A percentile compares a stretch with the other conserved stretches of the same genome.
phyloP scores from a whole-genome alignment of 2,329 filamentous ascomycete genomes.

The Lachnellula suecica region DNA sequence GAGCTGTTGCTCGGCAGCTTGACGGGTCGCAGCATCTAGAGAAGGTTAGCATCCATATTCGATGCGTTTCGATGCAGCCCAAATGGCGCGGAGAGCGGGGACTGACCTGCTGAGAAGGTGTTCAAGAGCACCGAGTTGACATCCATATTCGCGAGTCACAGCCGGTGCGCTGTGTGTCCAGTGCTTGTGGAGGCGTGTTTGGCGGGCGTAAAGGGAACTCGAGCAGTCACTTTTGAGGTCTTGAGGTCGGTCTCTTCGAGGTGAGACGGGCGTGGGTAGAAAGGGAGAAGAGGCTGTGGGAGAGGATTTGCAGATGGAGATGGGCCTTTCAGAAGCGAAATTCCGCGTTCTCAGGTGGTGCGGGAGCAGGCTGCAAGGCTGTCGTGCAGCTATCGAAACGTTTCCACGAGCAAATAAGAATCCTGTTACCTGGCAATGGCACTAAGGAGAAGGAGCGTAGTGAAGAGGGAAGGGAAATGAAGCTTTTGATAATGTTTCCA shows the following conservation, averaged over 20 bases:
- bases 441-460: slow-evolving; percentile 21
- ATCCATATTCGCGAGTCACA: slow-evolving; percentile 67
- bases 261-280: slow-evolving; percentile 14
- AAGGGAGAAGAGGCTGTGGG: slow-evolving; percentile 8
- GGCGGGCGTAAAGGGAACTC: slow-evolving; percentile 4
- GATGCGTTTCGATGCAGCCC: neutral
- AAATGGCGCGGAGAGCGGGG: slow-evolving; percentile 7
- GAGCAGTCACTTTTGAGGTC: slow-evolving; percentile 8
- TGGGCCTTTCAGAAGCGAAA: slow-evolving; percentile 24
- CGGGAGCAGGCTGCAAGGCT: slow-evolving; percentile 18
- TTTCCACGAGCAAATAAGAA: slow-evolving; percentile 12
- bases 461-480: slow-evolving; percentile 17
- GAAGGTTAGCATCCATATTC: slow-evolving; percentile 33
- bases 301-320: slow-evolving; percentile 17
- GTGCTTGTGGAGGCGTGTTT: slow-evolving; percentile 11
- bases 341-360: slow-evolving; percentile 10
- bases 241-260: slow-evolving; percentile 9
- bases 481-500: slow-evolving; percentile 1
- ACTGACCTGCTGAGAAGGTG: slow-evolving; percentile 90
- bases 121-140: slow-evolving; percentile 97
- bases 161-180: slow-evolving; percentile 22
- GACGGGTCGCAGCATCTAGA: slow-evolving; percentile 84
- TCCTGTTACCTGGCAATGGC: slow-evolving; percentile 12
- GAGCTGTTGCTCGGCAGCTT: slow-evolving; percentile 91
- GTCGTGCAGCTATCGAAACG: slow-evolving; percentile 14